Evolutionary conservation across 352 stramenopile genomes (phyloP), one percentile per base, ranked within the genome.

Genomic region (Stramenopiles sp.): DNA sequence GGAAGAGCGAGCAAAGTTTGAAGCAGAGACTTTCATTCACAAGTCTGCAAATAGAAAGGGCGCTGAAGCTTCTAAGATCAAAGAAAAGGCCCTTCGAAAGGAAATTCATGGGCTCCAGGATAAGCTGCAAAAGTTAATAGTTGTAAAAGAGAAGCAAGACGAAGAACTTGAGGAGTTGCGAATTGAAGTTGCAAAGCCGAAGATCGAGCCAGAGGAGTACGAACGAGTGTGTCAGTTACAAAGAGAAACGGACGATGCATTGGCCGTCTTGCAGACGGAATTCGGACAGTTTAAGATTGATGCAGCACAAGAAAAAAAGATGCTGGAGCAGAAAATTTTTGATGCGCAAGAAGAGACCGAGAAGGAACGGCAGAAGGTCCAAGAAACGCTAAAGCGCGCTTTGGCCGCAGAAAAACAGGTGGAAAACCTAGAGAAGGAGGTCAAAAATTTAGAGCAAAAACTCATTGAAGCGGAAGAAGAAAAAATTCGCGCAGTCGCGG

Each of bases 1-100:
- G 12, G 43, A 63, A 63, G 43, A 63, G 25, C 43, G 43, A 12
- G 43, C 43, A 63, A 63, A 63, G 43, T 63, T 63, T 63, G 43
- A 63, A 63, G 12, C 12, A 63, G 43, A 63, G 25, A 12, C 12
- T 18, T 63, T 63, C 25, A 63, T 63, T 63, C 12, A 12, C 12
- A 63, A 12, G 12, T 63, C 43, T 18, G 43, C 43, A 63, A 63
- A 63, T 63, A 63, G 43, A 63, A 63, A 63, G 25, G 43, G 43
- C 25, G 43, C 43, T 18, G 25, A 63, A 63, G 43, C 25, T 18
- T 12, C 43, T 18, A 25, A 63, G 25, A 63, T 63, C 25, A 63
- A 63, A 25, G 43, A 63, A 63, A 63, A 63, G 43, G 25, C 12
- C 12, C 43, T 63, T 63, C 12, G 43, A 63, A 25, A 63, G 12